These are phyloP conservation scores for Dicorynia guianensis DNA, from an alignment of 306 rosid species.

Conservation along the genomic window DNA sequence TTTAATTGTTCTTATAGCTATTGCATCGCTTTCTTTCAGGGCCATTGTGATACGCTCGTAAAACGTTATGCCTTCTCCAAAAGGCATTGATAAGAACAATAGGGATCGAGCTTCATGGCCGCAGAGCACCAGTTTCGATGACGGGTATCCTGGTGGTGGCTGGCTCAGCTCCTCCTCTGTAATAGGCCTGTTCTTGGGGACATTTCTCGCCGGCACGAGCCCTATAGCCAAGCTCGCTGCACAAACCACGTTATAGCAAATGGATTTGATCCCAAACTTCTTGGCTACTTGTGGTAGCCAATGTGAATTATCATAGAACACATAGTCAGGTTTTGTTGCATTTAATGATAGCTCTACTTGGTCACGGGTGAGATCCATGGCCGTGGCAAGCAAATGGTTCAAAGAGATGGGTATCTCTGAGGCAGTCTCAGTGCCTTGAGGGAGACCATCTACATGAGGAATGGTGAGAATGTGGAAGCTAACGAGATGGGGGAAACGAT, in stretches of 20 bases:
- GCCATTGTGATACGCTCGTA: conserved; percentile 40
- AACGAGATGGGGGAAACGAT: conserved; percentile 50
- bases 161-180: conserved; percentile 49
- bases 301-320: conserved; percentile 52
- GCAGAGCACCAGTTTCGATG: conserved; percentile 49
- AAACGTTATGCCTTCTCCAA: conserved; percentile 52
- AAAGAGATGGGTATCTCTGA: conserved; percentile 46
- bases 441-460: conserved; percentile 55
- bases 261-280: conserved; percentile 34
- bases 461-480: conserved; percentile 40
- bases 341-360: conserved; percentile 29
- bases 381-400: conserved; percentile 31
- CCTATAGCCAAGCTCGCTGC: conserved; percentile 45
- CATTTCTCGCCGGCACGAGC: conserved; percentile 40
- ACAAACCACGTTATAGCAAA: conserved; percentile 50
- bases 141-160: conserved; percentile 62
- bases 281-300: conserved; percentile 52
- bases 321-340: conserved; percentile 39
- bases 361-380: conserved; percentile 48
- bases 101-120: conserved; percentile 43
- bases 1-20: conserved; percentile 56
- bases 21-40: conserved; percentile 48
- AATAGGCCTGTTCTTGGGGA: conserved; percentile 36
- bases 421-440: conserved; percentile 50
- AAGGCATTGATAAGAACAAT: conserved; percentile 43